Conservation (phyloP, 306 rosid genomes). For the Vigna radiata region DNA sequence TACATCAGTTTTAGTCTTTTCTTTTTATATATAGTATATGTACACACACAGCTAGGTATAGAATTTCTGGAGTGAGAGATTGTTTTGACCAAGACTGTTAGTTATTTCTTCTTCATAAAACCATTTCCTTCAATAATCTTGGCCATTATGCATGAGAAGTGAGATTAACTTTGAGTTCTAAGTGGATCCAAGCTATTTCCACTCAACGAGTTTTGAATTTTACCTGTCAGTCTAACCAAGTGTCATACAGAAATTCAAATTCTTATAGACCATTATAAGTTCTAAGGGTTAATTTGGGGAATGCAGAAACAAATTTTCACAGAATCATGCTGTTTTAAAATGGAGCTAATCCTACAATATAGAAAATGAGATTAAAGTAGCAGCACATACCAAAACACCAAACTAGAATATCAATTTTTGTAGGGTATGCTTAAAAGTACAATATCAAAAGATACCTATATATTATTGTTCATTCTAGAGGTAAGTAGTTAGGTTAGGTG, state of each 20-base stretch:
- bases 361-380: neutral
- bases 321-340: neutral
- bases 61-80: no score
- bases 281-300: no score
- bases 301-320: neutral
- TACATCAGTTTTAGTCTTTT: neutral
- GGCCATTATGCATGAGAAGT: neutral
- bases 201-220: neutral
- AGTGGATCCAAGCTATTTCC: neutral
- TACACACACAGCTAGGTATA: no score
- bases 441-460: conserved; percentile 3
- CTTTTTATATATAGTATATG: neutral
- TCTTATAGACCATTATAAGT: neutral
- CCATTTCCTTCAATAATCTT: neutral
- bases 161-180: neutral
- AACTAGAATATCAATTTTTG: conserved; percentile 5
- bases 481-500: neutral
- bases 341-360: neutral
- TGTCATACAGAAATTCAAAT: neutral
- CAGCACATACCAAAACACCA: neutral
- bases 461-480: neutral
- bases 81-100: neutral
- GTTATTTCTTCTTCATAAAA: neutral
- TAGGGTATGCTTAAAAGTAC: conserved; percentile 18
- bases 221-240: neutral